Evolutionary conservation across 2,329 filamentous ascomycete species (phyloP), one percentile per base, ranked within the genome.

Genomic region (Aspergillus tanneri): DNA sequence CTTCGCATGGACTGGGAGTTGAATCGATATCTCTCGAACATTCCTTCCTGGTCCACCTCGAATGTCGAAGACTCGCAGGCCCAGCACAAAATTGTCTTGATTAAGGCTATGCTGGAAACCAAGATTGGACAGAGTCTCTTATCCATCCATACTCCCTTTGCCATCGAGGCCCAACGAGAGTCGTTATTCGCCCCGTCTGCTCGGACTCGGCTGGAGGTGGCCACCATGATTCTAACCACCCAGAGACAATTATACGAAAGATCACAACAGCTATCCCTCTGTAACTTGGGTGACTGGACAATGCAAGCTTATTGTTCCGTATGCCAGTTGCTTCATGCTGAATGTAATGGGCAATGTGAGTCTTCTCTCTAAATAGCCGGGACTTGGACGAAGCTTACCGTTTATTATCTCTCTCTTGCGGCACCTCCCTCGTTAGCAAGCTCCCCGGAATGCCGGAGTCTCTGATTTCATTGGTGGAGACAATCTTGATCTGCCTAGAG

Each of bases 61-160:
- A 55, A 62, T 2, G 19, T 53, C 5, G 56, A 49, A 11, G 60
- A 65, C 21, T 34, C 54, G 0, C 50, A 57, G 8, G 51, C 49
- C 0, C 60, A 64, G 19, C 59, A 64, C 19, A 67, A 66, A 43
- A 44, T 64, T 2, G 53, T 52, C 3, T 46, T 72, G 16, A 64
- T 66, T 54, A 67, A 63, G 43, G 56, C 66, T 1, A 55, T 68
- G 9, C 53, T 72, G 10, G 66, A 70, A 34, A 62, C 60, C 4
- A 69, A 65, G 44, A 48, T 72, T 11, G 62, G 63, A 4, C 68
- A 70, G 5, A 63, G 57, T 7, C 59, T 72, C 18, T 52, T 72
- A n/a, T 70, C 68, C 0, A 56, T 72, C 5, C 69, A 72, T 50
- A 70, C 68, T 0, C 68, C 67, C 5, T 71, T 69, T 44, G 66